Conservation (phyloP, 2,329 filamentous ascomycete genomes). For the Triangularia setosa region DNA sequence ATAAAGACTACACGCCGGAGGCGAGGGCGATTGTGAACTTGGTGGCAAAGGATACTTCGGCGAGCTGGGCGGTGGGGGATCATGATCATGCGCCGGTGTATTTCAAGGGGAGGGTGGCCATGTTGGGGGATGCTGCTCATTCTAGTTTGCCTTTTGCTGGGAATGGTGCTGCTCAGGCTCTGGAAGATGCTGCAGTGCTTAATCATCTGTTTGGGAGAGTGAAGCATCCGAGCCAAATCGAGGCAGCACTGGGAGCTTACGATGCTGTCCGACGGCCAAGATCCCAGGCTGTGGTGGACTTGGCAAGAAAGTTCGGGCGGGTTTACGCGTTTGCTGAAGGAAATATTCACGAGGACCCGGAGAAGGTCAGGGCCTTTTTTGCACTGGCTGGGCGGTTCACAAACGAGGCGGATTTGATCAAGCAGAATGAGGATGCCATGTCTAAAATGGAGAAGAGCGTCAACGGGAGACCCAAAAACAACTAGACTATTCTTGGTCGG, state of each 20-base stretch:
- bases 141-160: conserved; percentile 34
- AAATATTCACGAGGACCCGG: conserved; percentile 30
- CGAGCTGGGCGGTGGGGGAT: conserved; percentile 32
- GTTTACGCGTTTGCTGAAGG: conserved; percentile 25
- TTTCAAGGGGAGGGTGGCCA: conserved; percentile 24
- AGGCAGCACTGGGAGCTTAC: conserved; percentile 29
- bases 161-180: conserved; percentile 36
- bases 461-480: not conserved
- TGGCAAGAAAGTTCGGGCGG: conserved; percentile 28
- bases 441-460: not conserved
- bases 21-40: conserved; percentile 31
- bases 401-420: conserved; percentile 30
- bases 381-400: conserved; percentile 28
- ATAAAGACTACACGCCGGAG: conserved; percentile 31
- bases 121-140: conserved; percentile 36
- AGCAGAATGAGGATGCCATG: conserved; percentile 1
- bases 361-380: conserved; percentile 29
- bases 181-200: conserved; percentile 35
- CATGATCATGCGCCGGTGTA: conserved; percentile 35
- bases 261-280: conserved; percentile 28
- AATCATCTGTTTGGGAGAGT: conserved; percentile 26
- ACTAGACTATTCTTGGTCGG: not conserved
- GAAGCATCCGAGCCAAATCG: conserved; percentile 14
- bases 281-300: conserved; percentile 31
- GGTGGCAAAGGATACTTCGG: conserved; percentile 30